Conservation (phyloP, 148 eudicot species). For the Chenopodium quinoa region DNA sequence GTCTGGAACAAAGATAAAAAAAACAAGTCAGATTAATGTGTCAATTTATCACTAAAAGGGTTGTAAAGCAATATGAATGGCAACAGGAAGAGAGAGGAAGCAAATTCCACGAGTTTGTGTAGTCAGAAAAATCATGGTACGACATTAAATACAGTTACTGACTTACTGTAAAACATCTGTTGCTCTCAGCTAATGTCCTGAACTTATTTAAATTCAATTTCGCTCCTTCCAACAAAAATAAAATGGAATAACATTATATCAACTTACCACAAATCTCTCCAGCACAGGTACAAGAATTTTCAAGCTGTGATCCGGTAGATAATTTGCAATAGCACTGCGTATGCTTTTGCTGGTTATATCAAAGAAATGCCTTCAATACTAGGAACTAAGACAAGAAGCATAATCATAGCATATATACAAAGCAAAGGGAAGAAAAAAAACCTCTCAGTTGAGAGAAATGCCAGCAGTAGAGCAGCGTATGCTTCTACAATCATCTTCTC, state of each 20-base stretch:
- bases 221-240: background rate
- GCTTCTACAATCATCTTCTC: slow-evolving; percentile 97
- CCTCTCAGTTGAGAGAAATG: slow-evolving; percentile 95
- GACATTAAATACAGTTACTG: background rate
- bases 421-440: slow-evolving; percentile 19
- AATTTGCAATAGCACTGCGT: slow-evolving; percentile 63
- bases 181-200: background rate
- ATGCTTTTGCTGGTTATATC: slow-evolving; percentile 52
- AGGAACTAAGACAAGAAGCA: background rate
- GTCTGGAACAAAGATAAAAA: slow-evolving; percentile 45
- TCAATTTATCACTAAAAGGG: background rate
- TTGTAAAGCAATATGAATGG: background rate
- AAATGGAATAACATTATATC: background rate
- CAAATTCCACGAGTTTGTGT: background rate
- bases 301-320: slow-evolving; percentile 72
- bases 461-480: slow-evolving; percentile 87
- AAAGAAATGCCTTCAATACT: slow-evolving; percentile 13
- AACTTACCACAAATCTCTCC: slow-evolving; percentile 97
- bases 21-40: background rate
- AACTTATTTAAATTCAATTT: background rate
- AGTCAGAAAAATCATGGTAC: background rate
- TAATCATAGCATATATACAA: slow-evolving; percentile 1
- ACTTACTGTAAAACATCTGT: too few species aligned
- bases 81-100: background rate
- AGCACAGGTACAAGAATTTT: slow-evolving; percentile 82